Evolutionary conservation across 768 basidiomycete genomes (phyloP), one percentile per base, ranked within the genome.

Genomic region (Neoboletus magnificus): DNA sequence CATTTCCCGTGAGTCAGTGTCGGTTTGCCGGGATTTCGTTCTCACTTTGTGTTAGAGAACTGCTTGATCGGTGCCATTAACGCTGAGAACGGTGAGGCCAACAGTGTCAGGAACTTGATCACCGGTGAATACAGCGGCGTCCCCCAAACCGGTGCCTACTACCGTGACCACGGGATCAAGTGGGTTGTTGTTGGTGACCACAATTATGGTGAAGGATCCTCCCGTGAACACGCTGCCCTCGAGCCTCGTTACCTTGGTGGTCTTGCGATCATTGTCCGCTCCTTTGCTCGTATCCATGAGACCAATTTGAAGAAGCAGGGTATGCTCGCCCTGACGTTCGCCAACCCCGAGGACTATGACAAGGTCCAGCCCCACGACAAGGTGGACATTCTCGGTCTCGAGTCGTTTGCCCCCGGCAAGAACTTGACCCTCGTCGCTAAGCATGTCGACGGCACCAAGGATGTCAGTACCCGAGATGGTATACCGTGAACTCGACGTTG

Each of bases 221-320:
- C 94, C 53, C 93, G 95, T 73, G 95, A 98, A 75, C 95, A 97
- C 75, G 96, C 96, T 62, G 94, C 94, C 25, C 88, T 97, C 52
- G 94, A 96, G 75, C 94, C 94, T 25, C 87, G 94, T 48, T 97
- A 83, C 83, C 88, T 97, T 56, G 94, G 93, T 58, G 96, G 95
- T 59, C 81, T 93, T 54, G 96, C 96, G 29, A 91, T 98, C 79
- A 95, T 99, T 74, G 89, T 89, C 71, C 85, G 93, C 72, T 94
- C 91, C 33, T 98, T 98, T 74, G 95, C 95, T 50, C 93, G 95
- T 75, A 98, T 98, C 76, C 95, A 96, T 76, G 94, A 91, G 79
- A 93, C 93, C 70, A 94, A 95, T 81, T 77, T 94, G 84, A 98
- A 98, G 89, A 98, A 98, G 84, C 95, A 98, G 79, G 94, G 94